These are phyloP conservation scores for Blastobotrys elegans DNA, from an alignment of 1,139 yeast species.

Conservation along the genomic window DNA sequence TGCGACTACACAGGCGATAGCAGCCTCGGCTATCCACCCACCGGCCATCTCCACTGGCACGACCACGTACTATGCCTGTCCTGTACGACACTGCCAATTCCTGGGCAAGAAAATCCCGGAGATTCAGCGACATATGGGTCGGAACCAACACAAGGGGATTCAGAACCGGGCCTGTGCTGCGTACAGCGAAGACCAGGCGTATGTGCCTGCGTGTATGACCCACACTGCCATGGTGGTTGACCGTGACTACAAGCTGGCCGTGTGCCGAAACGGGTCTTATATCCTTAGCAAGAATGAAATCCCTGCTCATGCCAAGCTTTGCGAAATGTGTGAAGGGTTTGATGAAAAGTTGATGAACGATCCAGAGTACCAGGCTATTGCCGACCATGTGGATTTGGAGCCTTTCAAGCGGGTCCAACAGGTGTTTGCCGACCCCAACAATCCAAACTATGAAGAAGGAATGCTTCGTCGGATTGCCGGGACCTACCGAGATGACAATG, in stretches of 20 bases:
- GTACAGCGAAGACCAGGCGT: conserved; percentile 7
- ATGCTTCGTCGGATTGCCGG: conserved; percentile 14
- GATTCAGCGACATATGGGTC: conserved; percentile 14
- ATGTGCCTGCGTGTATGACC: conserved; percentile 11
- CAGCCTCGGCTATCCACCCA: conserved; percentile 7
- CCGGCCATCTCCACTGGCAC: conserved; percentile 7
- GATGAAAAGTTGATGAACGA: conserved; percentile 9
- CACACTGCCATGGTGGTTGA: conserved; percentile 15
- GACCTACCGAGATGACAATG: conserved; percentile 14
- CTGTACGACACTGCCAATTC: conserved; percentile 12
- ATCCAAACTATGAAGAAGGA: conserved; percentile 9
- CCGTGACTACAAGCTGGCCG: conserved; percentile 10
- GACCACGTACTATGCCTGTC: conserved; percentile 10
- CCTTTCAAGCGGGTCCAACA: conserved; percentile 11
- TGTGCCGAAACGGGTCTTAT: conserved; percentile 13
- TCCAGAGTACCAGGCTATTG: conserved; percentile 10
- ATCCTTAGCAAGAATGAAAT: conserved; percentile 11
- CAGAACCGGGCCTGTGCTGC: conserved; percentile 10
- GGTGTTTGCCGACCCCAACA: conserved; percentile 1
- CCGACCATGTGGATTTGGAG: conserved; percentile 8
- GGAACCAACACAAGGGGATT: conserved; percentile 14
- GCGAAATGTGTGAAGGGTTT: conserved; percentile 13
- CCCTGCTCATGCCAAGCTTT: conserved; percentile 13
- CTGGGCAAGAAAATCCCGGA: conserved; percentile 13
- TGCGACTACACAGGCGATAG: conserved; percentile 1